Evolutionary conservation across 2,329 filamentous ascomycete genomes (phyloP), one percentile per base, ranked within the genome.

Genomic region (Xylariales sp.): DNA sequence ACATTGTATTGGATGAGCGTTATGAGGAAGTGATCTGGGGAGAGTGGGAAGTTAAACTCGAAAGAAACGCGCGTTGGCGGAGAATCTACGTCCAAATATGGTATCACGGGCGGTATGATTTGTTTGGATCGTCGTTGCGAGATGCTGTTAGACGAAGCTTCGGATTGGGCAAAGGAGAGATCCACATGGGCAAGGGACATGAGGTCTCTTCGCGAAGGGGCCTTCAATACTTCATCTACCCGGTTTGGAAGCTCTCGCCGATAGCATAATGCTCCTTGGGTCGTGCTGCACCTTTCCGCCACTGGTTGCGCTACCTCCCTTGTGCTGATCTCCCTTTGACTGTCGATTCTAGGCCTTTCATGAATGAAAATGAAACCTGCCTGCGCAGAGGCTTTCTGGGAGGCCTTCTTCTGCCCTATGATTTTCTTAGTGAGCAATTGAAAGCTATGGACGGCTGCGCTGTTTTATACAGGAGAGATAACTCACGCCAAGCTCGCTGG

Each of bases 401-500:
- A 25, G 23, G 23, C 23, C n/a, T 25, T 25, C 23, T 8, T 8
- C 23, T 25, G 8, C 23, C 23, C n/a, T n/a, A 25, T 25, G 8
- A n/a, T n/a, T 25, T n/a, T 25, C 23, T 25, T 25, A 8, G 23
- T n/a, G 8, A n/a, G 23, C 23, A 8, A 8, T n/a, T n/a, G n/a
- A 25, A n/a, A 25, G 23, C 23, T 8, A 8, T n/a, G 8, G 8
- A n/a, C n/a, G 8, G n/a, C 23, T 25, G 8, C 23, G n/a, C 23
- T 25, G n/a, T 25, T 25, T 25, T n/a, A 11, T 18, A 14, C 6
- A 19, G 6, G 14, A 19, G 12, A 11, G 21, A 17, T 17, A 20
- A 46, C 56, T 34, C 53, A 61, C 60, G 51, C 46, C 59, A 54
- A 3, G 59, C 57, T 41, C 60, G 50, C 24, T 60, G 56, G 41